Base-by-base conservation (phyloP, 2,329 filamentous ascomycete genomes). In the Cadophora malorum region DNA sequence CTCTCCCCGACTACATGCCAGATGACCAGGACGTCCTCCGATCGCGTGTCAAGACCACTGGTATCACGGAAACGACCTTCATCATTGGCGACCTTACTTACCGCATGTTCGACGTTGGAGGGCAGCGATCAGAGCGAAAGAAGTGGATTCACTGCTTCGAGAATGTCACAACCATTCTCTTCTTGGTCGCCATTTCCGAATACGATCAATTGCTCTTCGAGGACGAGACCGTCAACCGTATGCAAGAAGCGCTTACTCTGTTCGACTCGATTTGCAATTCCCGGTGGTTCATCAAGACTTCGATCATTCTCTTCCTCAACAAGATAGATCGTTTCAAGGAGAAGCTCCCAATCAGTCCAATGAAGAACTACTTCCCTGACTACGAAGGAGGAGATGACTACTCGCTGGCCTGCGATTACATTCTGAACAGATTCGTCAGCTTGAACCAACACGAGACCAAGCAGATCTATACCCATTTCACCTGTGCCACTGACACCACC, bases 401-500 rank as follows among this genome's bases (percentile, higher is more conserved):
- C 78, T 90, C 91, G 50, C 91, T 93, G 63, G 96, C 96, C 47
- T 99, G 96, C 83, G 95, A 99, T 81, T 99, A 99, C 83, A 98
- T 99, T 77, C 88, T 99, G 71, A 98, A 98, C 87, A 90, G 96
- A 79, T 99, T 99, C 82, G 96, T 98, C 77, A 96, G 92, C 79
- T 85, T 99, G 79, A 99, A 99, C 84, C 96, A 98, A 83, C 95
- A 97, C 80, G 96, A 98, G 85, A 97, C 94, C 65, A 99, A 99
- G 86, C 96, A 99, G 81, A 98, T 99, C 80, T 99, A 99, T 86
- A 99, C 96, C 68, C 96, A 98, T 82, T 99, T 99, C 83, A 99
- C 96, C 62, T 98, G 96, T 80, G 96, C 96, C 70, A 99, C 96
- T 60, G 96, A 99, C 79, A 99, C 96, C 38, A 97, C 96, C 77